Base-by-base conservation (phyloP, 140 eudicot species). In the Cichorium intybus region DNA sequence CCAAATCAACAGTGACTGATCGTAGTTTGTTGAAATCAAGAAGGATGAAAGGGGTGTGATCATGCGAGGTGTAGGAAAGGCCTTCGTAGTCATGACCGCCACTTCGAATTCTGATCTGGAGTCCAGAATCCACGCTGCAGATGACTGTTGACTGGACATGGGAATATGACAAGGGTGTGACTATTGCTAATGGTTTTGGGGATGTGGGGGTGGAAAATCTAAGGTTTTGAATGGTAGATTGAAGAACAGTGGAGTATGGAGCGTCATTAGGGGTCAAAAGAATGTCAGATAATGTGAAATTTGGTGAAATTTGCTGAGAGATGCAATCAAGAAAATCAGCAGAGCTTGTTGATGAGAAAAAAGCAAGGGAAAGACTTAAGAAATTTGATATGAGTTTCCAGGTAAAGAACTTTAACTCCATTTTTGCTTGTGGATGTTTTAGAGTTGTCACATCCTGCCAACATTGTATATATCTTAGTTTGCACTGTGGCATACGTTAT, bases 81-180 rank as follows among this genome's bases (percentile, higher is more conserved):
- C 60, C 78, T 28, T 73, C 72, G 11, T 29, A 51, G 31, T 68
- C 73, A 1, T 68, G 73, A 11, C 75, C 75, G 5, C 73, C 66
- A 6, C 74, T 68, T n/a, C 66, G 66, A n/a, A 18, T 56, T 27
- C 56, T 24, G 15, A 68, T 23, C 10, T 34, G 34, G 43, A 56
- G 4, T 22, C 26, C 18, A 21, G 31, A 27, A 2, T 52, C 28
- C 16, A 55, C 4, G 24, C 39, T 2, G 24, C 68, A 73, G 9
- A 5, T 28, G 12, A 73, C 47, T 28, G 39, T 45, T n/a, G 61
- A n/a, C 11, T 55, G 73, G 15, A 73, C 69, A 20, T 73, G 79
- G 16, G 79, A 73, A 34, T 64, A 55, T 8, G 61, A 28, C 23
- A 26, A 27, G 15, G 73, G 73, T 11, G 72, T 64, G 41, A 73